Evolutionary conservation across 1,139 yeast species (phyloP), one percentile per base, ranked within the genome.

Genomic region (Suhomyces coccinellae): DNA sequence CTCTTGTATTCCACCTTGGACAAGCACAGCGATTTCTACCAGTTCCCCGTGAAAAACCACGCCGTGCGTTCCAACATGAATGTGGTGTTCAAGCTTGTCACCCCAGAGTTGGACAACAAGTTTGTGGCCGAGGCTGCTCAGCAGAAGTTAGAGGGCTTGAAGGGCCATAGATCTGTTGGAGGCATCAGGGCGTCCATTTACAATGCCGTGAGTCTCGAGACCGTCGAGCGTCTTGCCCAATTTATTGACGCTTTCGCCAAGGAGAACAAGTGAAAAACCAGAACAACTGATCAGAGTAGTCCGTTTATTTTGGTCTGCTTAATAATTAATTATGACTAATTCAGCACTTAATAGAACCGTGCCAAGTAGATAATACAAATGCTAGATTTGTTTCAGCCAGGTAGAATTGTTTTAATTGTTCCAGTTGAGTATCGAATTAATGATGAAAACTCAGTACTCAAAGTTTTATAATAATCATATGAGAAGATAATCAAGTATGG

Each of bases 161-260:
- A 91, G 69, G 99, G 99, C 24, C 98, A 93, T 65, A 81, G 99
- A 65, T 87, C 97, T 9, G 98, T 93, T 39, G 98, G 98, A 39
- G 99, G 99, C 33, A 86, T 91, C 70, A 85, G 99, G 67, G 93
- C 96, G 16, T 90, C 97, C 12, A 74, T 90, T 46, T 88, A 93
- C 66, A 93, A 93, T 61, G 97, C 98, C 12, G 87, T 93, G 38
- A 64, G 83, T 9, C 71, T 81, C 42, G 74, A 77, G 38, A 82
- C 93, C 54, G 85, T 85, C 24, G 73, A 83, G 49, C 60, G 72
- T 43, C 73, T 90, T 55, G 83, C 75, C 33, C 69, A 75, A 31
- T 87, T 80, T 58, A 72, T 89, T 42, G 67, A 73, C 24, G 75
- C 79, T 40, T 93, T 90, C 69, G 95, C 86, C 38, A 59, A 73